Base-by-base conservation (phyloP, 306 rosid species). In the Carpinus viminea region DNA sequence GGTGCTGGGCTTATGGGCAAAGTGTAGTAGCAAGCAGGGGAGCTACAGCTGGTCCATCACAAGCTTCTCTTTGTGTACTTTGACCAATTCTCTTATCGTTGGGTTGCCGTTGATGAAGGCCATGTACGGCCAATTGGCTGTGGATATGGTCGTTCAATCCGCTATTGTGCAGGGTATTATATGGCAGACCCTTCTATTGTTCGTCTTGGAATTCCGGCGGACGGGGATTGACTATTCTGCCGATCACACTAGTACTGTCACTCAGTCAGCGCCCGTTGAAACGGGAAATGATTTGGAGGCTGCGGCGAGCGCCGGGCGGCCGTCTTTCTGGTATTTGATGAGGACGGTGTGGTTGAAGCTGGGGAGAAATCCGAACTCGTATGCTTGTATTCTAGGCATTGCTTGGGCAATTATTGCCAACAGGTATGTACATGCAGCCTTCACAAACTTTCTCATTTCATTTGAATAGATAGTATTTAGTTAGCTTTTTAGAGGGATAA, bases 41-140 rank as follows among this genome's bases (percentile, higher is more conserved):
- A 91, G 88, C 64, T 92, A 82, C 43, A 26, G 87, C 4, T 95
- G 99, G 99, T 95, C 87, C 16, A 95, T 95, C 70, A 95, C 98
- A 0, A 87, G 93, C 81, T 93, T 91, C 85, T 93, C 98, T 1
- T 61, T 95, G 78, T 93, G 93, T 60, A 87, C 90, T 59, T 43
- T 95, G 4, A 93, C 99, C 1, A 95, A 88, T 7, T 79, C 99
- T 21, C 91, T 95, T 0, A 97, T 95, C 5, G 98, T 95, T 0
- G 99, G 99, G 2, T 90, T 95, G 7, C 99, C 99, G 1, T 76
- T 95, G 28, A 38, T 87, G 7, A 84, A 71, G 59, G 87, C 97
- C 73, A 95, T 95, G 98, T 95, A 95, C 57, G 99, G 99, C 1
- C 83, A 80, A 0, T 12, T 82, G 36, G 97, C 84, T 0, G 96